Percentiles rank a stretch among this genome's conserved stretches.
These are phyloP conservation scores for Sanchytrium tribonematis DNA, from an alignment of 371 early-diverging fungal species.

Conservation along the genomic window DNA sequence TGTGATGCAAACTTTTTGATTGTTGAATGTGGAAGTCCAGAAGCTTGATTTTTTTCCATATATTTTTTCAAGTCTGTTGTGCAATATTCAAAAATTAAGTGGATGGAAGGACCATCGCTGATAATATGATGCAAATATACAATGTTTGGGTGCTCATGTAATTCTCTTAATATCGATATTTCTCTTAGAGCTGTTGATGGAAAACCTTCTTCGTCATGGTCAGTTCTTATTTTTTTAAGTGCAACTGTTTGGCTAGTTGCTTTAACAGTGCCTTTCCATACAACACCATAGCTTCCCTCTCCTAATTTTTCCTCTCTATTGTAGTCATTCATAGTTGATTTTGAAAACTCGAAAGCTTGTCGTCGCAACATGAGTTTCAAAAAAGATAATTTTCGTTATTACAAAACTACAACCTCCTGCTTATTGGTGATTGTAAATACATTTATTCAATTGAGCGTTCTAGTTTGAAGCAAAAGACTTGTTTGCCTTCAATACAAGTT, in stretches of 20 bases:
- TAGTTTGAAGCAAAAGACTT: too few relatives aligned
- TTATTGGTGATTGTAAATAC: too few relatives aligned
- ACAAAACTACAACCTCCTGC: too few relatives aligned
- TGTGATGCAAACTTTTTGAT: conserved; percentile 22
- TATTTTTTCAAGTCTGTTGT: conserved; percentile 20
- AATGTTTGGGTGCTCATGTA: conserved; percentile 69
- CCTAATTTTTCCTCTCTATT: conserved; percentile 94
- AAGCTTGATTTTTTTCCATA: conserved; percentile 14
- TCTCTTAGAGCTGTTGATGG: conserved; percentile 60
- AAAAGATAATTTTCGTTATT: too few relatives aligned
- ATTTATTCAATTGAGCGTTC: too few relatives aligned
- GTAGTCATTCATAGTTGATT: too few relatives aligned
- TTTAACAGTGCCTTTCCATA: conserved; percentile 66
- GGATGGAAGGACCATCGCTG: conserved; percentile 53
- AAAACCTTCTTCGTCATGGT: conserved; percentile 74
- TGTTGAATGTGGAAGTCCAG: conserved; percentile 32
- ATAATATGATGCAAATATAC: conserved; percentile 69
- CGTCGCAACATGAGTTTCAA: too few relatives aligned
- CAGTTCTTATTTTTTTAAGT: conserved; percentile 72
- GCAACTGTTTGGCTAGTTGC: conserved; percentile 50
- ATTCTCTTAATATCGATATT: conserved; percentile 82
- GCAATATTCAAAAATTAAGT: conserved; percentile 57
- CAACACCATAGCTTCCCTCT: conserved; percentile 88
- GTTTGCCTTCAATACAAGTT: too few relatives aligned
- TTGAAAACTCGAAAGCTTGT: too few relatives aligned